These are phyloP conservation scores for Phytophthora sp. DNA, from an alignment of 352 stramenopile genomes.

Conservation along the genomic window DNA sequence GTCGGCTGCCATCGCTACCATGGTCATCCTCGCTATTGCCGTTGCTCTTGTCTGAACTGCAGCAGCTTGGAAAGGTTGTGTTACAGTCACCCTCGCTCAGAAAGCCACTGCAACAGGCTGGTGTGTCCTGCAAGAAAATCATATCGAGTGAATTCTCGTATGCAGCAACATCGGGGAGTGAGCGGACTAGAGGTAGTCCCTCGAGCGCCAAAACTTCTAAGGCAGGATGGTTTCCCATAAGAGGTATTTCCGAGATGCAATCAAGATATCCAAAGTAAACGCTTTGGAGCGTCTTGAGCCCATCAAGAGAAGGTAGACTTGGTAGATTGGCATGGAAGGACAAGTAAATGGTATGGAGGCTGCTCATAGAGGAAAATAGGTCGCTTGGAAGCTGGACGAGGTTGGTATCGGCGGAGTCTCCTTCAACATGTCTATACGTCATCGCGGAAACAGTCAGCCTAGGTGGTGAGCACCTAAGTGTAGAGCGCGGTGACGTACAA, in stretches of 20 bases:
- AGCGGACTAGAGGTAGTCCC: constrained; percentile 10
- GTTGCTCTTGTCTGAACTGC: background rate
- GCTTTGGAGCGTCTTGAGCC: constrained; percentile 21
- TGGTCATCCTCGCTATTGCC: no score
- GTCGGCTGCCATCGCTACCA: background rate
- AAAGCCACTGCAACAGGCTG: constrained; percentile 37
- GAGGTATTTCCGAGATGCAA: constrained; percentile 14
- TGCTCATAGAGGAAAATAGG: constrained; percentile 27
- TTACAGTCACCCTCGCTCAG: constrained; percentile 28
- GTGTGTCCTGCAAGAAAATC: constrained; percentile 28
- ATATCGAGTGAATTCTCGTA: constrained; percentile 28
- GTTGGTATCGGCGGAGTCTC: constrained; percentile 16
- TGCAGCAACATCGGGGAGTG: constrained; percentile 22
- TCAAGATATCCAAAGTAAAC: constrained; percentile 32
- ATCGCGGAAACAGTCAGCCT: background rate
- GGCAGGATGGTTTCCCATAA: constrained; percentile 2
- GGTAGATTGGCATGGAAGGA: constrained; percentile 21
- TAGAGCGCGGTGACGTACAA: constrained; percentile 34
- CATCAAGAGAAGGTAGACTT: constrained; percentile 17
- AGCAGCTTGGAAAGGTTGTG: constrained; percentile 37
- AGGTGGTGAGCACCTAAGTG: background rate
- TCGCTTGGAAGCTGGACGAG: constrained; percentile 23
- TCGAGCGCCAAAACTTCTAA: constrained; percentile 30
- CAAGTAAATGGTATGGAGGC: constrained; percentile 35
- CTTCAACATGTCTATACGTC: constrained; percentile 42